These are phyloP conservation scores for Fusarium hainanense DNA, from an alignment of 2,329 filamentous ascomycete species.

Conservation along the genomic window DNA sequence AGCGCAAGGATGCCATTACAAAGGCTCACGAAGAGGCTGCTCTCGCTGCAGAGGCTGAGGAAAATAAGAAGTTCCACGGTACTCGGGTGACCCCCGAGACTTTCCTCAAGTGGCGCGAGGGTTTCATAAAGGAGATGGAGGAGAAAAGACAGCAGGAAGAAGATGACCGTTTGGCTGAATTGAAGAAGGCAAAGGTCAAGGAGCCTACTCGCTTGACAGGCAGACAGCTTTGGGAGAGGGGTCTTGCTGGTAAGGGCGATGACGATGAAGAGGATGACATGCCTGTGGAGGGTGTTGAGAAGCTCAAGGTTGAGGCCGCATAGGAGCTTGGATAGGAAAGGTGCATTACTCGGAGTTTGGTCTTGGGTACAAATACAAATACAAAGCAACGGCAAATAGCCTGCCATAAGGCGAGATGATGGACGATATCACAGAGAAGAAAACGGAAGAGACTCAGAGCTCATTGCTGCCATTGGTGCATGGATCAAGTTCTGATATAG, in stretches of 20 bases:
- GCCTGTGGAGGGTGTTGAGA: conserved; percentile 71
- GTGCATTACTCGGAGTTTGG: conserved; percentile 46
- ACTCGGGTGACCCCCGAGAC: conserved; percentile 87
- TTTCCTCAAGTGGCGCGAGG: conserved; percentile 84
- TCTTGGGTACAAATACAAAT: conserved; percentile 37
- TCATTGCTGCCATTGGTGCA: conserved; percentile 6
- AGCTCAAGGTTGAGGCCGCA: conserved; percentile 74
- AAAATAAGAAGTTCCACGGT: conserved; percentile 97
- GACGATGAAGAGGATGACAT: conserved; percentile 76
- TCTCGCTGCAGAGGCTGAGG: conserved; percentile 79
- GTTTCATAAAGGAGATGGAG: conserved; percentile 82
- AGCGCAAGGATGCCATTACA: conserved; percentile 74
- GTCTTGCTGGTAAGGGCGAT: conserved; percentile 73
- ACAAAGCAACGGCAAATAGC: conserved; percentile 19
- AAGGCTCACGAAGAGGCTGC: conserved; percentile 66
- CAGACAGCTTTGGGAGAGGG: conserved; percentile 81
- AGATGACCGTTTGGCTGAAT: conserved; percentile 83
- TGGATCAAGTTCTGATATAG: conserved; percentile 33
- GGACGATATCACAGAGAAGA: conserved; percentile 13
- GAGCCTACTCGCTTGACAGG: conserved; percentile 79
- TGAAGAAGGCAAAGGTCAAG: conserved; percentile 81
- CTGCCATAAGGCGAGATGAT: conserved; percentile 21
- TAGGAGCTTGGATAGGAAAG: conserved; percentile 17
- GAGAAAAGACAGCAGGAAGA: conserved; percentile 75
- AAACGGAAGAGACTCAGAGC: conserved; percentile 1